Evolutionary conservation across 805 yeast species (phyloP), one percentile per base, ranked within the genome.

Genomic region (Zygoascus flipseniorum): DNA sequence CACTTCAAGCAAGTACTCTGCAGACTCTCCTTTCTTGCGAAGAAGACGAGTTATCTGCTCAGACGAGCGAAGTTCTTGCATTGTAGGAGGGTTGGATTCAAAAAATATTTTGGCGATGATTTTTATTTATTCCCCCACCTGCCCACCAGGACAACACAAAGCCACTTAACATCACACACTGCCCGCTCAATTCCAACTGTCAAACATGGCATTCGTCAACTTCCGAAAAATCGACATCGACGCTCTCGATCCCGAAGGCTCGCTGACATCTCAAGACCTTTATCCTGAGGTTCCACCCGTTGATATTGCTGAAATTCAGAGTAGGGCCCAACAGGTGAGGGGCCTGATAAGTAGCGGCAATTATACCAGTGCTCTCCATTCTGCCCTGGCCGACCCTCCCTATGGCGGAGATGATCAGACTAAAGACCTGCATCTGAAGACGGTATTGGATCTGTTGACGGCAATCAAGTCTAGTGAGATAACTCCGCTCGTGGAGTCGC

Each of bases 141-240:
- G 20, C 16, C 5, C 44, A n/a, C 44, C 44, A 5, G 44, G 20
- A 42, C 20, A 10, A 11, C 9, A 16, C 20, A 14, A 11, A 18
- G 13, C 20, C 20, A 16, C 26, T 42, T 19, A 14, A 42, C 44
- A 42, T 18, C 44, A 16, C 26, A 19, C 13, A 14, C 20, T 14
- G 13, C 26, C 26, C 44, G 2, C 16, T 16, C 20, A 42, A 42
- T 42, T 42, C 26, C 11, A 10, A 23, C 48, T 13, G 32, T n/a
- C 28, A 23, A 50, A n/a, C n/a, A 41, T 43, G 48, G 31, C 37
- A 35, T 45, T 48, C 52, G 58, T 39, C 13, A 53, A 57, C 57
- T 72, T 71, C 59, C 63, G 99, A 79, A 82, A 93, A 77, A 88
- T 92, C 62, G 96, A 93, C 68, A 83, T 93, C 52, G 98, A 93